Evolutionary conservation across 169 alveolate genomes (phyloP), one percentile per base, ranked within the genome.

Genomic region (Plasmodium knowlesi): DNA sequence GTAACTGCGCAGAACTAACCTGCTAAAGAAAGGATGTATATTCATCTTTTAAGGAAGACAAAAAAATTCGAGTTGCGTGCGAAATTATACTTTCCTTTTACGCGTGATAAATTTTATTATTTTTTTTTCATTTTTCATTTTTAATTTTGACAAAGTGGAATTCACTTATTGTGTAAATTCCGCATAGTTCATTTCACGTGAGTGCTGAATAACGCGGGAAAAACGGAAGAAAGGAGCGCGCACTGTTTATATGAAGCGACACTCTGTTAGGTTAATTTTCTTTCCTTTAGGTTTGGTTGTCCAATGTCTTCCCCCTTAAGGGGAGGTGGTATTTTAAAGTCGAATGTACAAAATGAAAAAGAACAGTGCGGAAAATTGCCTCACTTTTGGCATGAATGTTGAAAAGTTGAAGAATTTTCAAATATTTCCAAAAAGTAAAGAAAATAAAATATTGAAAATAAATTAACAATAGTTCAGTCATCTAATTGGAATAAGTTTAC

Each of bases 331-430:
- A 46, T 46, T 46, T 46, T 46, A 2, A 0, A 46, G 57, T 9
- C 19, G 57, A 46, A 46, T 12, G 57, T 12, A 46, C 34, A 61
- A 61, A 25, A 61, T 25, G 34, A 19, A 19, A 19, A 57, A 34
- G 30, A 53, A 82, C 30, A 8, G 67, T n/a, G 30, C 46, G 16
- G 6, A n/a, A 5, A 57, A 57, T 32, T 82, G 71, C 54, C 61
- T 82, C 91, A 82, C 61, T 82, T 82, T 82, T 46, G 57, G 9
- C 57, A 46, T 46, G 3, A 12, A 46, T 46, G 57, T 46, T 46
- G 19, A 46, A n/a, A 46, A 46, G 57, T 46, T 46, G 57, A 12
- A 19, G 57, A 9, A 46, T 19, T 46, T 46, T 46, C 12, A 46
- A 46, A 41, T 41, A 41, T 8, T 41, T 8, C 53, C 53, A 41